Base-by-base conservation (phyloP, 805 yeast genomes). In the Cyberlindnera xylosilytica region DNA sequence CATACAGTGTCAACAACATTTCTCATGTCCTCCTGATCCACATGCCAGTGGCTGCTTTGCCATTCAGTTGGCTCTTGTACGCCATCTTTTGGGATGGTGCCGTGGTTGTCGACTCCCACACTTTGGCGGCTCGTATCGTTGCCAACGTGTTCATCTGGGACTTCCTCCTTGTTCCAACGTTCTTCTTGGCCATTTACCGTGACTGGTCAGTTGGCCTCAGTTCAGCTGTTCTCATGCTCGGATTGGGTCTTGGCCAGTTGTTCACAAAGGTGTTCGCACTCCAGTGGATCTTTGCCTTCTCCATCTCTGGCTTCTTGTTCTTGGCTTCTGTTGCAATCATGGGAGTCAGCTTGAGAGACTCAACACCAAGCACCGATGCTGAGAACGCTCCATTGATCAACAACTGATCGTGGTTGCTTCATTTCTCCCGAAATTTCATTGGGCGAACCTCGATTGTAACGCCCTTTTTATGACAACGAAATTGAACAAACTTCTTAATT, bases 81-180 rank as follows among this genome's bases (percentile, higher is more conserved):
- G 81, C 80, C 19, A 59, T 87, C 29, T 83, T 86, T 69, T 87
- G 95, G 95, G 84, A 83, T 57, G 95, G 95, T 35, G 89, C 95
- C 2, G 83, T 82, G 22, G 76, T 83, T 11, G 45, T 53, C 19
- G 60, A 54, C 11, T 74, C 74, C 42, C 73, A 75, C 53, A 60
- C 68, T 20, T 61, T 83, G n/a, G 63, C 75, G 17, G 79, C 87
- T 13, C 72, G 95, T 45, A 63, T 87, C 38, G 47, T 86, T 18
- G 87, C 91, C 39, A 86, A 87, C 61, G 60, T 86, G 26, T 69
- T 83, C 49, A 76, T 87, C 56, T 87, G 95, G 95, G 81, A 78
- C 58, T 82, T 83, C 65, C 68, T 87, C 49, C 45, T 85, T 28
- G 76, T 81, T 34, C 91, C 95, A 15, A 67, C 68, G 17, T 61